Base-by-base conservation (phyloP, 306 rosid genomes). In the Rosa lucieae region DNA sequence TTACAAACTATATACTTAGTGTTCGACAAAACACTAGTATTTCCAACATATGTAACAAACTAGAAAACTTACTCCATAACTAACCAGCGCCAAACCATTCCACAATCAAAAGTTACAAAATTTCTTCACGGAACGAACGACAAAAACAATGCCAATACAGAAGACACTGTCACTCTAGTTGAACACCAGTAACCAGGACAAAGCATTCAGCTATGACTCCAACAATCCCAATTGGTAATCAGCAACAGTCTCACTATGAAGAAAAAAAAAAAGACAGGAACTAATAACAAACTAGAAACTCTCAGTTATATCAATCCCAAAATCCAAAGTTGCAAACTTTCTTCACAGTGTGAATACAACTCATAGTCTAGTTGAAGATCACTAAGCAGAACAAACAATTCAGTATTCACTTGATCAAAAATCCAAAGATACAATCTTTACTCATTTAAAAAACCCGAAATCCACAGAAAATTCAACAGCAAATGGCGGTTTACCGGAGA, bases 401-500 rank as follows among this genome's bases (percentile, higher is more conserved):
- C 43, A 63, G n/a, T 12, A 13, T 63, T 10, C 40, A 26, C 40
- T 32, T 32, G 9, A 59, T 23, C 67, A 59, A 4, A 56, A 11
- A 62, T 29, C 18, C 40, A 26, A 62, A 58, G 35, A 58, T 12
- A 58, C 35, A 58, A 10, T 10, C 65, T 58, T 62, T 62, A 29
- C 67, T 26, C 8, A 5, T 26, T 0, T 4, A 62, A 18, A 10
- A 35, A 14, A 65, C 70, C 70, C 70, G 35, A 65, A 15, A 65
- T 32, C 46, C 10, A 35, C 32, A 23, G 14, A 40, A 6, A 39
- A n/a, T 44, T 8, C 52, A 29, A 43, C 23, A 40, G 29, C 53
- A 12, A 82, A 67, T 37, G 77, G 73, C 49, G 61, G 44, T 59
- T 32, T 40, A 26, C 97, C 97, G 32, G 92, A 83, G 42, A 92